phyloP scores from a whole-genome alignment of 208 protist genomes.

The Wallacemonas sp. region DNA sequence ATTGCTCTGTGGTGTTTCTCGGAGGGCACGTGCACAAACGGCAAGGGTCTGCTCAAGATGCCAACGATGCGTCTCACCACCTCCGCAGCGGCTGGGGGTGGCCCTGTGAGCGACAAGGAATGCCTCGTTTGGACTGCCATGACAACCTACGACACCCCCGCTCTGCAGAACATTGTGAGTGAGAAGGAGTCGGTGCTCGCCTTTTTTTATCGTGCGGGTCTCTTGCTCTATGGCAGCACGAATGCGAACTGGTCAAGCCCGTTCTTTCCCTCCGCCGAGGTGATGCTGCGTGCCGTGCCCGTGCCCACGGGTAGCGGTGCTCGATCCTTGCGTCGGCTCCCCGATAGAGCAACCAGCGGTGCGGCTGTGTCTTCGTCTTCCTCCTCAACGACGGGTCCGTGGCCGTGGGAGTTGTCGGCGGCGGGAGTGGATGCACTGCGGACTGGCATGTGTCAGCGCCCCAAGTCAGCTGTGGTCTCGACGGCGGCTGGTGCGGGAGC shows the following conservation, averaged over 20 bases:
- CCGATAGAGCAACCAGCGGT: neutral
- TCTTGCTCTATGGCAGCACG: conserved; percentile 57
- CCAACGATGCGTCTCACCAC: conserved; percentile 16
- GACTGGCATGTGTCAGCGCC: conserved; percentile 41
- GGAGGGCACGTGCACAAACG: conserved; percentile 77
- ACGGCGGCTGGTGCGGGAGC: conserved; percentile 8
- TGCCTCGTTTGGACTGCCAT: conserved; percentile 37
- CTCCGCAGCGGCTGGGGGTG: neutral
- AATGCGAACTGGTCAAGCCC: conserved; percentile 51
- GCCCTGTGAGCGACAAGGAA: conserved; percentile 13
- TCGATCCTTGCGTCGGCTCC: neutral
- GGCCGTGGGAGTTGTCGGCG: conserved; percentile 23
- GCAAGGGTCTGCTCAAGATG: conserved; percentile 59
- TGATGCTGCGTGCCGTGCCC: conserved; percentile 18
- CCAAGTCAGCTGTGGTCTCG: conserved; percentile 25
- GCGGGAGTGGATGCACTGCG: conserved; percentile 33
- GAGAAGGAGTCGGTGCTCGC: conserved; percentile 26
- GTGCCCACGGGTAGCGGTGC: conserved; percentile 8
- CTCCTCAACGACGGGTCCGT: neutral
- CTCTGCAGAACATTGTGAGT: conserved; percentile 51
- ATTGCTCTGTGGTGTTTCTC: conserved; percentile 63
- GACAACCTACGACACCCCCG: conserved; percentile 59
- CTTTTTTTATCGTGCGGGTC: conserved; percentile 41
- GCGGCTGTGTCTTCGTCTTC: too few relatives aligned
- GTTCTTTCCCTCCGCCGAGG: conserved; percentile 50